Evolutionary conservation across 1,139 yeast genomes (phyloP).

Genomic region (Blastobotrys persicus): DNA sequence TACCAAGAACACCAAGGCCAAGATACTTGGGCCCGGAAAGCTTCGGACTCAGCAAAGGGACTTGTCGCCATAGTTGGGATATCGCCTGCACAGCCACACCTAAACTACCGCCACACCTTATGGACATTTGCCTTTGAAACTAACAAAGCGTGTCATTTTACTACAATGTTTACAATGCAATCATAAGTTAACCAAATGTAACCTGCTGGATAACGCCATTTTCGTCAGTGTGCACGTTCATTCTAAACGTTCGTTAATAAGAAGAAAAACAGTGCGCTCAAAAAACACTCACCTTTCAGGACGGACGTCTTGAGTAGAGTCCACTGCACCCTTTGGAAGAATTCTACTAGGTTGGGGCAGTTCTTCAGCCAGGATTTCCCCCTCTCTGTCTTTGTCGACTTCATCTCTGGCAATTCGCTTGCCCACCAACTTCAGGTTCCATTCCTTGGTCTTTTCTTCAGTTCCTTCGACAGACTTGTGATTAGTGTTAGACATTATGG

Average conservation of each 20-base stretch:
- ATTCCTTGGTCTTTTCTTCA: conserved; percentile 18
- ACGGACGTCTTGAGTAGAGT: conserved; percentile 25
- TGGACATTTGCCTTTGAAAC: too few relatives aligned
- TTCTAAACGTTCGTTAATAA: conserved; percentile 16
- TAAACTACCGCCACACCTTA: too few relatives aligned
- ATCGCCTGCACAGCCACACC: too few relatives aligned
- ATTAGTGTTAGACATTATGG: neutral
- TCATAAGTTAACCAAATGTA: conserved; percentile 21
- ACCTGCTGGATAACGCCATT: conserved; percentile 25
- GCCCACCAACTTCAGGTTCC: conserved; percentile 28
- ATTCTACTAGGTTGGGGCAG: conserved; percentile 29
- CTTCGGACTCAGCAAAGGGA: too few relatives aligned
- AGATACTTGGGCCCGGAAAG: too few relatives aligned
- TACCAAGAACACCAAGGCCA: too few relatives aligned
- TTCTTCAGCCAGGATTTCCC: conserved; percentile 14
- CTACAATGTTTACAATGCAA: neutral
- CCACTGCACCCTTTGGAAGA: conserved; percentile 24
- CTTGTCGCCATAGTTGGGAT: too few relatives aligned
- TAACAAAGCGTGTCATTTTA: too few relatives aligned
- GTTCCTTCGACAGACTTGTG: neutral
- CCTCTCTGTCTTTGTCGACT: conserved; percentile 10
- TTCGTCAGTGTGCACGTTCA: conserved; percentile 30
- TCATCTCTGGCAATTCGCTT: conserved; percentile 23
- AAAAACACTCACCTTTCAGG: conserved; percentile 22
- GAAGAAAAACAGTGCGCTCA: neutral